Evolutionary conservation across 176 grass and related monocot genomes (phyloP).

Genomic region (Oropetium thomaeum): DNA sequence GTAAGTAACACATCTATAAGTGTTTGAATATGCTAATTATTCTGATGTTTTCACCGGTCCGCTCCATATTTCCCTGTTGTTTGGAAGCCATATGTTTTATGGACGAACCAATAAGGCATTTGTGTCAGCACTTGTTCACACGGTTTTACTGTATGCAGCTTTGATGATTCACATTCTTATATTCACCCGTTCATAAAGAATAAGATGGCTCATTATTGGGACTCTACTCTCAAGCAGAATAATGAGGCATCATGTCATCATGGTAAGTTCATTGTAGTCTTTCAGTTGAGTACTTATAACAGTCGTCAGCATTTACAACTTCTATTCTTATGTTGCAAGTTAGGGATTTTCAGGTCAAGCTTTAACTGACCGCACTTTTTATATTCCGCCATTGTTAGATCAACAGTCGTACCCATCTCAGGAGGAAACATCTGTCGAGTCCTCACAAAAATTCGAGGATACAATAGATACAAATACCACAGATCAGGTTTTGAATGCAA

Average conservation of each 20-base stretch:
- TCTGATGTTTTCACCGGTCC: background rate
- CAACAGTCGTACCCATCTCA: constrained; percentile 17
- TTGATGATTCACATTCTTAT: constrained; percentile 61
- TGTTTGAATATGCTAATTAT: constrained; percentile 12
- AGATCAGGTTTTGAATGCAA: constrained; percentile 55
- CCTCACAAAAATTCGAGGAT: constrained; percentile 5
- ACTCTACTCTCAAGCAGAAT: constrained; percentile 46
- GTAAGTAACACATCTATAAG: constrained; percentile 45
- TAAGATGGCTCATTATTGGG: constrained; percentile 54
- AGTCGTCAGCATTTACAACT: background rate
- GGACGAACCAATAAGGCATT: constrained; percentile 6
- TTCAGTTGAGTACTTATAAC: background rate
- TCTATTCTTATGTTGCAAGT: background rate
- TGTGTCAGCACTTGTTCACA: constrained; percentile 14
- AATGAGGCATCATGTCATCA: constrained; percentile 25
- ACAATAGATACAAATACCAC: constrained; percentile 34
- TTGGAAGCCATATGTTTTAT: background rate
- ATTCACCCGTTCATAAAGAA: constrained; percentile 80
- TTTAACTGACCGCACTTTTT: constrained; percentile 17
- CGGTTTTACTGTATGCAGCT: constrained; percentile 46
- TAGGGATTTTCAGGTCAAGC: background rate
- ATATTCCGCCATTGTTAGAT: constrained; percentile 28
- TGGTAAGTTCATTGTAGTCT: constrained; percentile 52
- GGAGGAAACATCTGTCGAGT: constrained; percentile 22
- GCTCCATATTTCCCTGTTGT: background rate